phyloP scores from a whole-genome alignment of 768 basidiomycete genomes.

The Lentinula detonsa region DNA sequence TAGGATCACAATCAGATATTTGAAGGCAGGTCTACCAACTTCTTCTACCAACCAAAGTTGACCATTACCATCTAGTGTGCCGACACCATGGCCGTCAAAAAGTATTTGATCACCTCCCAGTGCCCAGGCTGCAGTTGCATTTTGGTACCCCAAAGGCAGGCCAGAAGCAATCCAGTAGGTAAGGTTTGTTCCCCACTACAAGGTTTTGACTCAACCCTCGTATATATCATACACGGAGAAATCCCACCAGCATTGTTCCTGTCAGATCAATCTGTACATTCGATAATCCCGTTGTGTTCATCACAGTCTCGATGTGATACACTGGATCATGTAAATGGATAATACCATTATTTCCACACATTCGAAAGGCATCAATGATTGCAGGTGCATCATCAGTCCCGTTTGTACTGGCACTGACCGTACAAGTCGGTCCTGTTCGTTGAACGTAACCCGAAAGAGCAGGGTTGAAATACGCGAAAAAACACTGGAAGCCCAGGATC shows the following conservation, averaged over 20 bases:
- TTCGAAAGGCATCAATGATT: conserved; percentile 16
- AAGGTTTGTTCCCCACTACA: conserved; percentile 27
- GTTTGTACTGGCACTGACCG: conserved; percentile 13
- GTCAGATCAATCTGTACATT: conserved; percentile 25
- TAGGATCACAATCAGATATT: not conserved
- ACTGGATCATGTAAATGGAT: conserved; percentile 23
- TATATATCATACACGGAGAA: not conserved
- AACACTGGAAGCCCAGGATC: not conserved
- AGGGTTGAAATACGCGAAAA: not conserved
- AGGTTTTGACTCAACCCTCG: not conserved
- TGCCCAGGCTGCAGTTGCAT: conserved; percentile 30
- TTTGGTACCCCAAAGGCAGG: conserved; percentile 27
- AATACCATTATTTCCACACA: conserved; percentile 12
- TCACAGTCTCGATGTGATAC: conserved; percentile 26
- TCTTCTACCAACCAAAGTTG: conserved; percentile 25
- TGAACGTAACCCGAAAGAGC: not conserved
- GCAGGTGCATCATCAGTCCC: conserved; percentile 19
- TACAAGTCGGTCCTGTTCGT: conserved; percentile 10
- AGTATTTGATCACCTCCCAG: conserved; percentile 25
- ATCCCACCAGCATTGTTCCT: conserved; percentile 28
- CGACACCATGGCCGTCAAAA: conserved; percentile 23
- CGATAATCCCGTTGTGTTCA: conserved; percentile 26
- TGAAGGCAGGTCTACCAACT: not conserved
- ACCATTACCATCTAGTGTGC: conserved; percentile 36
- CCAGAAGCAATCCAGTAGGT: conserved; percentile 31